Evolutionary conservation across 1,284 basidiomycete genomes (phyloP), one percentile per base, ranked within the genome.

Genomic region (Ceratobasidium sp.): DNA sequence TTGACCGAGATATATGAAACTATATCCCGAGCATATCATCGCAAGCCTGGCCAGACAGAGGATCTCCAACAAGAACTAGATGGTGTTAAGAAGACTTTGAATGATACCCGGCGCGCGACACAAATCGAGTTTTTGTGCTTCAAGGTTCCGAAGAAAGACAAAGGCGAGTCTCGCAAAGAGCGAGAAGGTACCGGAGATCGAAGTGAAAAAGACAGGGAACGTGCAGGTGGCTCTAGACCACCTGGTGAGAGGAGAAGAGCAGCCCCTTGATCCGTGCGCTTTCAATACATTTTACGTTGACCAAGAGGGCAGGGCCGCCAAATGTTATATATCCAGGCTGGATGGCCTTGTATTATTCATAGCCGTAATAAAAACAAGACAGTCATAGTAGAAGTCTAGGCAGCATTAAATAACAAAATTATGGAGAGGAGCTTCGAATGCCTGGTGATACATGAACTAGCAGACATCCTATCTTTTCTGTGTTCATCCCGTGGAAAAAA

Each of bases 51-150:
- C 68, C 76, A 73, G 54, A 66, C 60, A 75, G 90, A 93, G 77
- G 90, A 90, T 73, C 80, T 93, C 68, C 90, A 93, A 77, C 82
- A 81, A n/a, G 91, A 95, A 75, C 82, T 99, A 56, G 95, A 98
- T 74, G 87, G 88, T 6, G 89, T 99, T 59, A 95, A 95, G 81
- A 89, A 88, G 79, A 94, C 91, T 25, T 80, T 99, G 69, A 86
- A 89, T 50, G 91, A 95, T 69, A 90, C 91, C 57, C 83, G 95
- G 49, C 85, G 93, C 64, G 90, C 93, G 49, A 98, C 96, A 1
- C 93, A 92, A 4, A 88, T 98, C 69, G 94, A 98, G 77, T 99
- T 98, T 74, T 79, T 98, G 75, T 99, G 97, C 79, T 92, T 92
- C 81, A 83, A 87, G 33, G 54, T 52, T 54, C 70, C 68, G 53